phyloP scores from a whole-genome alignment of 164 flowering plant genomes.

The Aristolochia fimbriata region DNA sequence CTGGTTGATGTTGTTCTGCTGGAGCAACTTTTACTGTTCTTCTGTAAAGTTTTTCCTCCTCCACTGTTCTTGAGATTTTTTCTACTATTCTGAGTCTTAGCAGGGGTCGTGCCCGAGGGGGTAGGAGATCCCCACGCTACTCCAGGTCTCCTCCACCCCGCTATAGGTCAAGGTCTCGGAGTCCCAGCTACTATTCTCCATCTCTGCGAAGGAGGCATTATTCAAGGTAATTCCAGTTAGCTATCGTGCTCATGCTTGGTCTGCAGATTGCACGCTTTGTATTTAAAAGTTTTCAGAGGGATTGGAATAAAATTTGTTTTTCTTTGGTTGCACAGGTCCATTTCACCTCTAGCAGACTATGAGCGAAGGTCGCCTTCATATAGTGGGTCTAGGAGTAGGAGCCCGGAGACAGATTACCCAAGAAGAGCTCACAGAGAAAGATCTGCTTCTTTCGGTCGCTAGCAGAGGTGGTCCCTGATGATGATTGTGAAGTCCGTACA shows the following conservation, averaged over 20 bases:
- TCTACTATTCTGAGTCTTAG: neutral
- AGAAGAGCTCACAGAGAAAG: conserved; percentile 7
- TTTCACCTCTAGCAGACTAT: conserved; percentile 34
- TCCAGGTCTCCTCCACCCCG: conserved; percentile 34
- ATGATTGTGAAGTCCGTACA: neutral
- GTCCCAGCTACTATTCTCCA: conserved; percentile 49
- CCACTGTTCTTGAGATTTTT: neutral
- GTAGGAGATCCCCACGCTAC: conserved; percentile 34
- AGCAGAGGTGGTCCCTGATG: neutral
- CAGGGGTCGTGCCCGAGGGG: conserved; percentile 26
- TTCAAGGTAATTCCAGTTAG: conserved; percentile 30
- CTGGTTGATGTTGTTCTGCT: too few relatives aligned
- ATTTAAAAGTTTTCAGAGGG: neutral
- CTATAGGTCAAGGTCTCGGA: conserved; percentile 34
- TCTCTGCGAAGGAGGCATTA: conserved; percentile 41
- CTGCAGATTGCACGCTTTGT: neutral
- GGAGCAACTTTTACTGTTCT: too few relatives aligned
- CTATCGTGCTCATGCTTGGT: too few relatives aligned
- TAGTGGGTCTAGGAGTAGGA: conserved; percentile 41
- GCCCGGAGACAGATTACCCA: conserved; percentile 5
- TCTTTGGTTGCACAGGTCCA: conserved; percentile 26
- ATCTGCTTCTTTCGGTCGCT: conserved; percentile 6
- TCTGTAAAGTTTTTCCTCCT: too few relatives aligned
- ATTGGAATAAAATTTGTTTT: neutral
- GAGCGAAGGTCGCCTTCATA: conserved; percentile 34